A percentile compares a stretch with the other conserved stretches of the same genome.
phyloP scores from a whole-genome alignment of 768 basidiomycete genomes.

The Dictyophora rubrovolvata region DNA sequence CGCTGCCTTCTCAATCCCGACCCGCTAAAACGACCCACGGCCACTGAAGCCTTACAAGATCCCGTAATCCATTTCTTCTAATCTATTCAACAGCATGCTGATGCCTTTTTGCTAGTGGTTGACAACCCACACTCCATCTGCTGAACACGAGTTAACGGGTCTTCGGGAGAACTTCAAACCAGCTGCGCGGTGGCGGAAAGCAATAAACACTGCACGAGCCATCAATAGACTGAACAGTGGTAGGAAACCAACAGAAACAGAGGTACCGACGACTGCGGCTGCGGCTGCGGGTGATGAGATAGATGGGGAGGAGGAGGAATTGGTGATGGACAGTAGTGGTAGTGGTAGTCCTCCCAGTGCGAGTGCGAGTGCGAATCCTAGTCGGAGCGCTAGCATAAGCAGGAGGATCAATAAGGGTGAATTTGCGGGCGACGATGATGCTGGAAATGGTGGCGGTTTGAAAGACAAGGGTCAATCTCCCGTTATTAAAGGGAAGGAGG shows the following conservation, averaged over 20 bases:
- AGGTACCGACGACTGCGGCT: neutral
- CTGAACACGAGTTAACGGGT: constrained; percentile 67
- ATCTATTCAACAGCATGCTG: neutral
- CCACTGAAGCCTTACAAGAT: constrained; percentile 57
- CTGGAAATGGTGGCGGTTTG: neutral
- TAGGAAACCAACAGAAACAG: neutral
- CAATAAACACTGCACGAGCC: constrained; percentile 46
- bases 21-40: constrained; percentile 61
- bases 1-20: constrained; percentile 58
- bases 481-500: neutral
- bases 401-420: neutral
- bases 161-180: constrained; percentile 80
- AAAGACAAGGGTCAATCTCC: neutral
- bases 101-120: constrained; percentile 48
- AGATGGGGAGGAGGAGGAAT: neutral
- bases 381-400: neutral
- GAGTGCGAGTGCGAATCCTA: neutral
- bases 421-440: neutral
- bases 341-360: neutral
- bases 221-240: constrained; percentile 17
- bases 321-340: neutral
- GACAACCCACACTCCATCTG: constrained; percentile 50
- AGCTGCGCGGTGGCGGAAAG: constrained; percentile 59
- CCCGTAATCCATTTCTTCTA: constrained; percentile 34
- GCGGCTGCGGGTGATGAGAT: neutral